phyloP scores from a whole-genome alignment of 805 yeast species.

The Soucietia sequanensis region DNA sequence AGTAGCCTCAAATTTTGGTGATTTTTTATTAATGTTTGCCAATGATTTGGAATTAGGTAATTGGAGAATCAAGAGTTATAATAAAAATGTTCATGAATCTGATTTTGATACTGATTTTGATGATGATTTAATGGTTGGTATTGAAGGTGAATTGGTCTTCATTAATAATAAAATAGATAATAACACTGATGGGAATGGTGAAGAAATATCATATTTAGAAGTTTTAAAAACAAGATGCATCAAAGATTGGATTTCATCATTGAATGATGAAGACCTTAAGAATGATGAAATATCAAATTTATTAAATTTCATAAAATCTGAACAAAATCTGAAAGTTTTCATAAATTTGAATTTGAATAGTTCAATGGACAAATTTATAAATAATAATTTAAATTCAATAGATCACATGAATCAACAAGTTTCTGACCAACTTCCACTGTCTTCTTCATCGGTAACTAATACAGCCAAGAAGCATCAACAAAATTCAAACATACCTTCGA shows the following conservation, averaged over 20 bases:
- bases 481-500: not conserved
- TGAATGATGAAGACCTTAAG: slow-evolving; percentile 10
- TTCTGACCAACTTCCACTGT: not conserved
- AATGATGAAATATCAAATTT: not conserved
- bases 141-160: slow-evolving; percentile 72
- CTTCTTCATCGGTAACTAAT: not conserved
- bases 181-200: slow-evolving; percentile 1
- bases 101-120: slow-evolving; percentile 17
- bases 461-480: not conserved
- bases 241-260: slow-evolving; percentile 30
- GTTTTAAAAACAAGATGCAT: slow-evolving; percentile 34
- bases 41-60: slow-evolving; percentile 86
- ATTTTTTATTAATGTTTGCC: slow-evolving; percentile 76
- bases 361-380: slow-evolving; percentile 32
- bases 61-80: slow-evolving; percentile 66
- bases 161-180: slow-evolving; percentile 57
- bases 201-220: slow-evolving; percentile 40
- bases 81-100: no score
- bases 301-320: not conserved
- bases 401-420: slow-evolving; percentile 15
- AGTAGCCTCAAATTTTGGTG: slow-evolving; percentile 86
- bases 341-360: slow-evolving; percentile 13
- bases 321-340: not conserved
- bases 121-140: slow-evolving; percentile 60
- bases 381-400: slow-evolving; percentile 24